Evolutionary conservation across 805 yeast species (phyloP).

Genomic region (Ogataea wickerhamii): DNA sequence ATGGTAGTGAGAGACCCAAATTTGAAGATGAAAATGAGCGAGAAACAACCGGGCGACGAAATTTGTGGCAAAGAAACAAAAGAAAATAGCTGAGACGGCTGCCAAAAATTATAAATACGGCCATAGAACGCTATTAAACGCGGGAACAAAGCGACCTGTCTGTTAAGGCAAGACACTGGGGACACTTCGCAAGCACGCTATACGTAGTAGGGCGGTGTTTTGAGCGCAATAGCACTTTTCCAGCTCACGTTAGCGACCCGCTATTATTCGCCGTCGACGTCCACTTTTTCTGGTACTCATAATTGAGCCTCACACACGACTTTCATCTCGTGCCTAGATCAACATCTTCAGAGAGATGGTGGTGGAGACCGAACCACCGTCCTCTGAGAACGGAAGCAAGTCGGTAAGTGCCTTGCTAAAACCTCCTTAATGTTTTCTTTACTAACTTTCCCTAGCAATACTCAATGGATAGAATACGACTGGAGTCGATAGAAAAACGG

Average conservation of each 20-base stretch:
- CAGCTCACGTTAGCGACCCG: neutral
- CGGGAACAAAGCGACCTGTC: too few species aligned
- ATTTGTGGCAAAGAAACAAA: slow-evolving; percentile 4
- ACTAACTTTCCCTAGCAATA: slow-evolving; percentile 6
- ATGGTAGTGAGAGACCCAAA: too few species aligned
- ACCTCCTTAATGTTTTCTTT: neutral
- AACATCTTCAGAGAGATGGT: too few species aligned
- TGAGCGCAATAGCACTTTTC: neutral
- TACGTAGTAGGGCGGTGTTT: neutral
- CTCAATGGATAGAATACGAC: slow-evolving; percentile 40
- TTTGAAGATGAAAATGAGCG: too few species aligned
- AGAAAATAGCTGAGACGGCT: slow-evolving; percentile 2
- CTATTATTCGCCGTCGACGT: neutral
- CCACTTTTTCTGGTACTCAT: neutral
- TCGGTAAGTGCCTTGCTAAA: too few species aligned
- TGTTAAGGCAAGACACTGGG: too few species aligned
- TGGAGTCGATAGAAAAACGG: slow-evolving; percentile 44
- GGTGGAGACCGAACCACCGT: too few species aligned
- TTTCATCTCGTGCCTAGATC: too few species aligned
- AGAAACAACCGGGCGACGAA: slow-evolving; percentile 5
- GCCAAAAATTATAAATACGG: too few species aligned
- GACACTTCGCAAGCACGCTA: too few species aligned
- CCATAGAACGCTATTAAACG: too few species aligned
- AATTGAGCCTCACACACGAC: neutral
- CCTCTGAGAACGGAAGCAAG: too few species aligned